Evolutionary conservation across 164 flowering plant genomes (phyloP).

Genomic region (Malania oleifera): DNA sequence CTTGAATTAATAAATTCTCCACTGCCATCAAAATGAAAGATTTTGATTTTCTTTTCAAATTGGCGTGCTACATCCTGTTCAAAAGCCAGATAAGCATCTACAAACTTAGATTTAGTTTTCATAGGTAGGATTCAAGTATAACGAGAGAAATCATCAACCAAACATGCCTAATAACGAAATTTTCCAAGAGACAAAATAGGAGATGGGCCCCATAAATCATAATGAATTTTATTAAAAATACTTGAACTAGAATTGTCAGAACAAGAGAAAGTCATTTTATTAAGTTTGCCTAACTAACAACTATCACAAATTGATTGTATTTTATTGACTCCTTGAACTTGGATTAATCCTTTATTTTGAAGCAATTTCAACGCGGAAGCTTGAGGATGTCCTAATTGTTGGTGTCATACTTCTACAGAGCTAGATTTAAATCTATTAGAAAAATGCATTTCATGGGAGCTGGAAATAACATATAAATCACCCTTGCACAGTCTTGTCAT

Average conservation of each 20-base stretch:
- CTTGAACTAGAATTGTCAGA: background rate
- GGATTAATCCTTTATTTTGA: background rate
- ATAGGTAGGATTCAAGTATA: background rate
- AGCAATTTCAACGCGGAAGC: background rate
- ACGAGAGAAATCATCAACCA: constrained; percentile 2
- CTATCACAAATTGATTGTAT: constrained; percentile 1
- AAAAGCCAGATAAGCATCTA: background rate
- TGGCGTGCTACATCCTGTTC: background rate
- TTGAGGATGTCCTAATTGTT: constrained; percentile 2
- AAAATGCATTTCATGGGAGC: background rate
- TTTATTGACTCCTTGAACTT: no score
- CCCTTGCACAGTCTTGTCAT: background rate
- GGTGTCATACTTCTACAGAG: constrained; percentile 1
- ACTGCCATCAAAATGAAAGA: background rate
- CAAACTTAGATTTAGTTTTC: background rate
- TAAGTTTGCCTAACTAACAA: constrained; percentile 1
- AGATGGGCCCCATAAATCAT: no score
- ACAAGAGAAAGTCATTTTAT: background rate
- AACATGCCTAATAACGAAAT: background rate
- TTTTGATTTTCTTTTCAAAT: background rate
- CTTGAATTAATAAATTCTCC: constrained; percentile 1
- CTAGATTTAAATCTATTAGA: background rate
- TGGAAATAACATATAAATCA: constrained; percentile 4
- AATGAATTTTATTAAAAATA: constrained; percentile 1
- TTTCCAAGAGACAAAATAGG: constrained; percentile 1